These are phyloP conservation scores for Sherardia arvensis DNA, from an alignment of 257 asterid genomes.

Conservation along the genomic window DNA sequence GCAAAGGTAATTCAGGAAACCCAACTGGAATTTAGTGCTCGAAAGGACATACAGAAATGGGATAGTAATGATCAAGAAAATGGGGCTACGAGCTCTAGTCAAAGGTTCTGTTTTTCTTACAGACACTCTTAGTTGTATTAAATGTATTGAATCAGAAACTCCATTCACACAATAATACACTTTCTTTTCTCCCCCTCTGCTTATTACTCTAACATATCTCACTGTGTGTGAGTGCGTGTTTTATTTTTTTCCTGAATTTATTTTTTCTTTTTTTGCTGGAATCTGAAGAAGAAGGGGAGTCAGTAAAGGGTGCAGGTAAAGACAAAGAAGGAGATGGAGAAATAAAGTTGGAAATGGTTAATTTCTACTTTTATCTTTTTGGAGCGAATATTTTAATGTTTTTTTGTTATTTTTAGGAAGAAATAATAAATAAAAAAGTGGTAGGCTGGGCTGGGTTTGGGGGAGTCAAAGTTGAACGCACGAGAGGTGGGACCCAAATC, in stretches of 20 bases:
- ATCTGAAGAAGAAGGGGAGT: conserved; percentile 4
- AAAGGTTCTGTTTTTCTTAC: conserved; percentile 18
- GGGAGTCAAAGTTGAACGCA: conserved; percentile 21
- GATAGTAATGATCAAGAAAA: not conserved
- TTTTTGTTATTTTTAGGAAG: not conserved
- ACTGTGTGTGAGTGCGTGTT: conserved; percentile 4
- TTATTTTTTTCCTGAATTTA: not conserved
- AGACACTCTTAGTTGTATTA: conserved; percentile 9
- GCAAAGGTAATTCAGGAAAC: not conserved
- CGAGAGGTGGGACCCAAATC: conserved; percentile 11
- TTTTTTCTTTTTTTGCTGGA: not conserved
- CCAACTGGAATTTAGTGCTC: not conserved
- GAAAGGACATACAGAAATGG: not conserved
- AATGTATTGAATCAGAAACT: not conserved
- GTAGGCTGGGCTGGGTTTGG: not conserved
- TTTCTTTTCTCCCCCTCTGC: not conserved
- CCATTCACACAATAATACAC: conserved; percentile 3
- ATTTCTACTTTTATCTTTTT: not conserved
- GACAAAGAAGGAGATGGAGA: conserved; percentile 3
- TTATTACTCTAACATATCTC: not conserved
- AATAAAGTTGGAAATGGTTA: not conserved
- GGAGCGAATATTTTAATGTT: not conserved
- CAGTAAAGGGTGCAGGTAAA: not conserved
- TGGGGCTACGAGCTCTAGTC: conserved; percentile 13
- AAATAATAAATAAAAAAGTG: not conserved